These are phyloP conservation scores for Metschnikowia continentalis DNA, from an alignment of 805 yeast genomes.

Conservation along the genomic window DNA sequence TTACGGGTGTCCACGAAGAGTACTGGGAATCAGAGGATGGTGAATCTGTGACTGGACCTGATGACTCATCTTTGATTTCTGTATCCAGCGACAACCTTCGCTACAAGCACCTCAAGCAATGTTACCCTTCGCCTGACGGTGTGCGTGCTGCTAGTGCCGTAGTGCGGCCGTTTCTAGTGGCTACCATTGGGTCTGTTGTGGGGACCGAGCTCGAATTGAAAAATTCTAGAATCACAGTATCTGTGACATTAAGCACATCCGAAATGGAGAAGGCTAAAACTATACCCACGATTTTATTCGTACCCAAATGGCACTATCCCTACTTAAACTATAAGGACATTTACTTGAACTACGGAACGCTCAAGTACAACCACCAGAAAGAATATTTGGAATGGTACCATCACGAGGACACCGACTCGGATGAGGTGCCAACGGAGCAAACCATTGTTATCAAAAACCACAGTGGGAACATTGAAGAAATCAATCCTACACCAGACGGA, in stretches of 20 bases:
- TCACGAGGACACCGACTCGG: slow-evolving; percentile 20
- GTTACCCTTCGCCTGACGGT: slow-evolving; percentile 52
- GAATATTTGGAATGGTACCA: slow-evolving; percentile 75
- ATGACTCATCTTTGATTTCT: slow-evolving; percentile 12
- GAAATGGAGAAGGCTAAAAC: not conserved
- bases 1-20: slow-evolving; percentile 4
- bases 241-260: slow-evolving; percentile 26
- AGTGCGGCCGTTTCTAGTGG: slow-evolving; percentile 70
- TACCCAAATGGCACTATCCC: slow-evolving; percentile 73
- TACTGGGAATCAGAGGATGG: slow-evolving; percentile 4
- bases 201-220: slow-evolving; percentile 57
- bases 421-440: slow-evolving; percentile 17
- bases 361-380: slow-evolving; percentile 45
- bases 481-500: slow-evolving; percentile 4
- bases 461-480: slow-evolving; percentile 33
- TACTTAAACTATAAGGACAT: slow-evolving; percentile 44
- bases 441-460: slow-evolving; percentile 35
- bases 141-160: slow-evolving; percentile 72
- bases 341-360: slow-evolving; percentile 51
- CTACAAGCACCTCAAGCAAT: slow-evolving; percentile 27
- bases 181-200: slow-evolving; percentile 55
- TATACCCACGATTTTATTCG: slow-evolving; percentile 54
- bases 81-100: slow-evolving; percentile 14
- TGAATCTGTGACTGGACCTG: slow-evolving; percentile 1
- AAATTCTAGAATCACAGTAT: slow-evolving; percentile 43